Percentiles rank a stretch among this genome's conserved stretches.
Conservation (phyloP, 768 basidiomycete species). For the Phanerochaete carnosa region DNA sequence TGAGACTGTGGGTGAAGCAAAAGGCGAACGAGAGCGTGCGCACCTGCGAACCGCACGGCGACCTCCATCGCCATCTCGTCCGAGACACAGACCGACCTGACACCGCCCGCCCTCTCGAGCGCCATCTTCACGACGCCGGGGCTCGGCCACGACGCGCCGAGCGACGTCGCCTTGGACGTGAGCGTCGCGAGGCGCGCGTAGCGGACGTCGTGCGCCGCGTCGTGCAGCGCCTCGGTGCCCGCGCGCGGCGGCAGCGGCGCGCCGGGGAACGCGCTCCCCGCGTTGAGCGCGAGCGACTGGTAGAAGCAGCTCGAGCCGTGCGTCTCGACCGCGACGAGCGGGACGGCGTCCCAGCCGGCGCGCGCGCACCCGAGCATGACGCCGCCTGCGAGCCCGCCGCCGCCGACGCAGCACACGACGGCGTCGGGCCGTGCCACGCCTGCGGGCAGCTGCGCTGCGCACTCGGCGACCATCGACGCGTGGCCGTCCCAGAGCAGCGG, state of each 20-base stretch:
- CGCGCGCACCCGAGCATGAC: constrained; percentile 62
- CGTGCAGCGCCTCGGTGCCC: constrained; percentile 40
- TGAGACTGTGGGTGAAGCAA: not conserved
- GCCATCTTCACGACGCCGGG: constrained; percentile 64
- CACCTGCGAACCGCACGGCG: constrained; percentile 56
- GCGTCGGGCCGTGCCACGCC: constrained; percentile 52
- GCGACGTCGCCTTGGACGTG: constrained; percentile 63
- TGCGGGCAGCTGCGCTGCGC: constrained; percentile 46
- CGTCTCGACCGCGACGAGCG: constrained; percentile 66
- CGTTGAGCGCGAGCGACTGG: constrained; percentile 62
- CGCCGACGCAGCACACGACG: constrained; percentile 77
- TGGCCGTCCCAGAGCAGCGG: constrained; percentile 73
- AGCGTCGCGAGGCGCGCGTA: constrained; percentile 57
- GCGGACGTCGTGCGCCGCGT: constrained; percentile 41
- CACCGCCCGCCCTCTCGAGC: constrained; percentile 51
- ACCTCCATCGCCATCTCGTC: constrained; percentile 71
- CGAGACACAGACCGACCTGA: constrained; percentile 58
- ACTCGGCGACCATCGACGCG: constrained; percentile 68
- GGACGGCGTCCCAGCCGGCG: constrained; percentile 70
- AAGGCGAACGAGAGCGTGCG: constrained; percentile 14
- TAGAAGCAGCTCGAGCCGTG: constrained; percentile 74
- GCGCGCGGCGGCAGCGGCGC: constrained; percentile 37
- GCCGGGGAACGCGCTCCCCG: constrained; percentile 26
- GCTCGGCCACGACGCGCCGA: constrained; percentile 68
- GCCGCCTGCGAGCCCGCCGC: constrained; percentile 69